Conservation (phyloP, 2,329 filamentous ascomycete species). For the Aspergillus floridensis region DNA sequence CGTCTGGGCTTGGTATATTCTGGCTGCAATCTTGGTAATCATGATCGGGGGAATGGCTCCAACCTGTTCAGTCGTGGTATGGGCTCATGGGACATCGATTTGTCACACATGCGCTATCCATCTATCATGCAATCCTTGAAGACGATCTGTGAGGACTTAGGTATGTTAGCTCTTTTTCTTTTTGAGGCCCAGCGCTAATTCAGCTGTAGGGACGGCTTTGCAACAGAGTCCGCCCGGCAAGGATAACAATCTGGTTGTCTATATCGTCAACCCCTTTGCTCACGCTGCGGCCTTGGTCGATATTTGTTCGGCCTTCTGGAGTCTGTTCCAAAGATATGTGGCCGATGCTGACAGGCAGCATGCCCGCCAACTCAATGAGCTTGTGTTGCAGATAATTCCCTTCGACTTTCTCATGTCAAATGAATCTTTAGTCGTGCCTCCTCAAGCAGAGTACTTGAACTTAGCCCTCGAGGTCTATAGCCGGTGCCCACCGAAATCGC, state of each 20-base stretch:
- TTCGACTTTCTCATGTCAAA: constrained; percentile 53
- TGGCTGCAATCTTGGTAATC: constrained; percentile 55
- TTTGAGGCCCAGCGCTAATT: constrained; percentile 7
- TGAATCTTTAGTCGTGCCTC: constrained; percentile 52
- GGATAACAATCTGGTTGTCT: constrained; percentile 52
- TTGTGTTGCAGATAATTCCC: constrained; percentile 59
- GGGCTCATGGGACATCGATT: constrained; percentile 34
- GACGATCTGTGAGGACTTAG: constrained; percentile 36
- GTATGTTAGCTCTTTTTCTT: constrained; percentile 25
- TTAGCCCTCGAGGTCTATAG: constrained; percentile 59
- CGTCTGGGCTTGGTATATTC: constrained; percentile 56
- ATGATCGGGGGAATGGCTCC: constrained; percentile 44
- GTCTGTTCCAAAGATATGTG: constrained; percentile 55
- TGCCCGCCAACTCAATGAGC: constrained; percentile 40
- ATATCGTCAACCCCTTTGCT: constrained; percentile 58
- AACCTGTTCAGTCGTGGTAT: constrained; percentile 41
- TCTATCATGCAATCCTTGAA: constrained; percentile 37
- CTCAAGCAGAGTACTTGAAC: constrained; percentile 48
- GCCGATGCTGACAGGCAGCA: constrained; percentile 36
- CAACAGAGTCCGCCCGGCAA: constrained; percentile 31
- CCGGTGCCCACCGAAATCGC: constrained; percentile 51
- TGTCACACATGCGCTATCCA: constrained; percentile 28
- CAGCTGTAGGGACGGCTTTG: constrained; percentile 36
- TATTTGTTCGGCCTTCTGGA: constrained; percentile 58
- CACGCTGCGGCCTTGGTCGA: constrained; percentile 47